Conservation (phyloP, 164 flowering plant genomes). For the Chimonanthus praecox region DNA sequence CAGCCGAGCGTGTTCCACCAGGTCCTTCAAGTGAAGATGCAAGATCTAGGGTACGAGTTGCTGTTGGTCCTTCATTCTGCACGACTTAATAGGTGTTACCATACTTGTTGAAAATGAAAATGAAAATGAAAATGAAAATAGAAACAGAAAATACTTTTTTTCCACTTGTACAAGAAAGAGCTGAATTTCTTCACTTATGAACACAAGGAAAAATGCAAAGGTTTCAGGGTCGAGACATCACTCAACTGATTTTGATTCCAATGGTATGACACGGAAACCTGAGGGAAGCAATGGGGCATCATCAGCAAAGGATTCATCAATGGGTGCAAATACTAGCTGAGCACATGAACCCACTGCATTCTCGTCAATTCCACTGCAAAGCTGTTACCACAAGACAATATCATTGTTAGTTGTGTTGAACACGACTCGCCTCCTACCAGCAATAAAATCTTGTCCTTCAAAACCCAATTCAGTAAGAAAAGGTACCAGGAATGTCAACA, state of each 20-base stretch:
- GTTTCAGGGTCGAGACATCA: not conserved
- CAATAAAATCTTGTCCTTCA: too few relatives aligned
- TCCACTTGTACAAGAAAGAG: too few relatives aligned
- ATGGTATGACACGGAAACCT: conserved; percentile 76
- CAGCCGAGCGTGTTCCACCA: conserved; percentile 36
- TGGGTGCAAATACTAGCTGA: conserved; percentile 83
- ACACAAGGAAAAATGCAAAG: not conserved
- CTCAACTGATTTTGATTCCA: conserved; percentile 63
- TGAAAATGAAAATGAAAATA: not conserved
- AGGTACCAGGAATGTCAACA: too few relatives aligned
- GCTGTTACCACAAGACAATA: conserved; percentile 29
- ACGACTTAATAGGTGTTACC: not conserved
- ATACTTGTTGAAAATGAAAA: not conserved
- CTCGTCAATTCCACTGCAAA: conserved; percentile 86
- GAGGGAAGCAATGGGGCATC: conserved; percentile 80
- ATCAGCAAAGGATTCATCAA: conserved; percentile 79
- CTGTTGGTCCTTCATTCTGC: conserved; percentile 47
- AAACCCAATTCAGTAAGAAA: too few relatives aligned
- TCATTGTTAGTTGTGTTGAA: not conserved
- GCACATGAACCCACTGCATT: conserved; percentile 69
- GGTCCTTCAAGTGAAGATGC: conserved; percentile 79
- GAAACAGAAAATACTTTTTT: not conserved
- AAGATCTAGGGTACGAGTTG: conserved; percentile 68
- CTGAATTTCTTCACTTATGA: not conserved
- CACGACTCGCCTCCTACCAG: too few relatives aligned